These are phyloP conservation scores for Colletotrichum scovillei DNA, from an alignment of 2,329 filamentous ascomycete species.

Conservation along the genomic window DNA sequence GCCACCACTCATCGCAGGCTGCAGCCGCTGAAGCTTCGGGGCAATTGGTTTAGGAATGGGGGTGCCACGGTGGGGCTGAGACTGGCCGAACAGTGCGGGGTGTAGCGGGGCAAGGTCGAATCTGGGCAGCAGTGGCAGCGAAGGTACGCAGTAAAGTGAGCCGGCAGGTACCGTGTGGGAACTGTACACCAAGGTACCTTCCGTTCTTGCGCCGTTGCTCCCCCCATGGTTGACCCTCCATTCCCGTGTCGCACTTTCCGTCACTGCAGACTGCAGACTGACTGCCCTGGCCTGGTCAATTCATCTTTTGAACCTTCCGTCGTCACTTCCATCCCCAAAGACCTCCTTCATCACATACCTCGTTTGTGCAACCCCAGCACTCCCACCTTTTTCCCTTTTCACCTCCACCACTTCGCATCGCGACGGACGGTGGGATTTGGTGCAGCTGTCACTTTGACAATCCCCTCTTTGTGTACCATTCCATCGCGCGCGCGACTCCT, in stretches of 20 bases:
- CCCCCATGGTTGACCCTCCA: conserved; percentile 25
- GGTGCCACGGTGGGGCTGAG: background rate
- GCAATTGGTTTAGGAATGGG: conserved; percentile 12
- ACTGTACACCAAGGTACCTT: conserved; percentile 15
- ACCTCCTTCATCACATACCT: background rate
- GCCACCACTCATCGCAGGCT: background rate
- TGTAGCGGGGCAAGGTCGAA: background rate
- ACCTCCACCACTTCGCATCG: background rate
- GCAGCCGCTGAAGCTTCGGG: conserved; percentile 1
- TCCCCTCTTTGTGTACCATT: background rate
- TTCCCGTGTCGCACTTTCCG: conserved; percentile 32
- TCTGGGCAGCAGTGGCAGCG: background rate
- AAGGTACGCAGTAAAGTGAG: too few species aligned
- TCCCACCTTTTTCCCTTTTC: background rate
- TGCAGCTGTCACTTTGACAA: background rate
- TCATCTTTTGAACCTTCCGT: conserved; percentile 18
- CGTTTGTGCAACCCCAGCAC: background rate
- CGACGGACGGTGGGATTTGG: background rate
- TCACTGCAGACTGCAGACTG: conserved; percentile 26
- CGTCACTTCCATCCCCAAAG: conserved; percentile 8
- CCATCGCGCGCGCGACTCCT: background rate
- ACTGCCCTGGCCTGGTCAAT: conserved; percentile 8
- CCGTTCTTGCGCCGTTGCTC: conserved; percentile 5
- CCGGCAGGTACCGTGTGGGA: background rate
- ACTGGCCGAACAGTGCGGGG: background rate